Evolutionary conservation across 495 filamentous ascomycete genomes (phyloP).

Genomic region (Penicillium mononematosum): DNA sequence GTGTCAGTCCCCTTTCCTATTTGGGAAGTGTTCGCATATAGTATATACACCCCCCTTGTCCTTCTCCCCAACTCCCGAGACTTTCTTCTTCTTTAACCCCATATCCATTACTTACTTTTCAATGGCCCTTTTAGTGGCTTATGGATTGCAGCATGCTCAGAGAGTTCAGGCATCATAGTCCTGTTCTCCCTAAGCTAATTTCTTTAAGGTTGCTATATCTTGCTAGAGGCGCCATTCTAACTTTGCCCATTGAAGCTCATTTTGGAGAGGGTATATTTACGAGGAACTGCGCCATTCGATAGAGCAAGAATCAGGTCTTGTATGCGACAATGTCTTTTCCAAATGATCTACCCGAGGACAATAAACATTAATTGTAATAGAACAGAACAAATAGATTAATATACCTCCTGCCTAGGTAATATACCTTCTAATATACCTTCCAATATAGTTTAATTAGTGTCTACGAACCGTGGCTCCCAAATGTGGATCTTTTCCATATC

Average conservation of each 20-base stretch:
- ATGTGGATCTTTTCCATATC: constrained; percentile 18
- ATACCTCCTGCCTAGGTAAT: no score
- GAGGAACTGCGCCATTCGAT: neutral
- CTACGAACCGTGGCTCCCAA: constrained; percentile 8
- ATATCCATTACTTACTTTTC: neutral
- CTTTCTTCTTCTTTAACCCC: neutral
- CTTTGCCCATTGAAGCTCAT: neutral
- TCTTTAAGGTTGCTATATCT: neutral
- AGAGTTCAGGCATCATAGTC: neutral
- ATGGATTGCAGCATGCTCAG: neutral
- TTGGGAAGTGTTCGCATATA: neutral
- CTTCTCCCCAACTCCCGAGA: neutral
- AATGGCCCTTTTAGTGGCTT: neutral
- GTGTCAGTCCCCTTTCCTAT: neutral
- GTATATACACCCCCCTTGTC: neutral
- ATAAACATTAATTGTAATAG: neutral
- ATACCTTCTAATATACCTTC: neutral
- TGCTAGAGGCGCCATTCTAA: neutral
- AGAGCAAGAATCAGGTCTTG: neutral
- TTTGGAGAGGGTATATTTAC: neutral
- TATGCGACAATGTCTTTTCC: neutral
- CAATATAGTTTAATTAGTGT: neutral
- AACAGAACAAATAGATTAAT: neutral
- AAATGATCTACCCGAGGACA: neutral
- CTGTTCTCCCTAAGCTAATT: neutral